phyloP scores from a whole-genome alignment of 768 basidiomycete species.

The Boletus subparvulus region DNA sequence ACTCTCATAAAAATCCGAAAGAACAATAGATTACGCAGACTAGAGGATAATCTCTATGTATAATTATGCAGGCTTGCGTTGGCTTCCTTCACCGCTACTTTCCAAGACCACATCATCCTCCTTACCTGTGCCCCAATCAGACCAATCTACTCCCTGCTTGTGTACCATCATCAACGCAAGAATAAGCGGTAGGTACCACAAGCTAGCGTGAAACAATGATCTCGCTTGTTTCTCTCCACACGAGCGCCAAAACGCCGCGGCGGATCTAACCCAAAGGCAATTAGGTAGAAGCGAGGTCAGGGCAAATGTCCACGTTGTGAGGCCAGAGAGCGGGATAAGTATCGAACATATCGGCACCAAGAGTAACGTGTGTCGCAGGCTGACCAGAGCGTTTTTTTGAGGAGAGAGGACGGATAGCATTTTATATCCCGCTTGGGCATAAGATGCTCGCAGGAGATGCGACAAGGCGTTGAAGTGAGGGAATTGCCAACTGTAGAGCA shows the following conservation, averaged over 20 bases:
- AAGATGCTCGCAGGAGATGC: slow-evolving; percentile 80
- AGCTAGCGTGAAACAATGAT: slow-evolving; percentile 70
- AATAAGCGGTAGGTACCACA: slow-evolving; percentile 90
- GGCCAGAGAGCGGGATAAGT: slow-evolving; percentile 82
- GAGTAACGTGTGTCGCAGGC: slow-evolving; percentile 77
- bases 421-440: slow-evolving; percentile 89
- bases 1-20: not conserved
- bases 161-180: slow-evolving; percentile 94
- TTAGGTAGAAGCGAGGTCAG: slow-evolving; percentile 77
- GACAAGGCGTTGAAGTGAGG: slow-evolving; percentile 97
- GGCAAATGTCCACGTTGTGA: slow-evolving; percentile 91
- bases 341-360: slow-evolving; percentile 77
- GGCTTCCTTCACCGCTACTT: not conserved
- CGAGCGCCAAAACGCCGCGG: slow-evolving; percentile 71
- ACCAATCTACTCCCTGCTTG: slow-evolving; percentile 84
- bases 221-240: slow-evolving; percentile 79
- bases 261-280: slow-evolving; percentile 59
- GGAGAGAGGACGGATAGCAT: slow-evolving; percentile 89
- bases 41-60: not conserved
- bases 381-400: slow-evolving; percentile 77
- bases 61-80: not conserved
- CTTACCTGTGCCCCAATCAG: slow-evolving; percentile 42
- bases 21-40: not conserved
- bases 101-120: not conserved
- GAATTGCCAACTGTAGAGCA: slow-evolving; percentile 97